Conservation (phyloP, 2,329 filamentous ascomycete species). For the Trichophyton benhamiae region DNA sequence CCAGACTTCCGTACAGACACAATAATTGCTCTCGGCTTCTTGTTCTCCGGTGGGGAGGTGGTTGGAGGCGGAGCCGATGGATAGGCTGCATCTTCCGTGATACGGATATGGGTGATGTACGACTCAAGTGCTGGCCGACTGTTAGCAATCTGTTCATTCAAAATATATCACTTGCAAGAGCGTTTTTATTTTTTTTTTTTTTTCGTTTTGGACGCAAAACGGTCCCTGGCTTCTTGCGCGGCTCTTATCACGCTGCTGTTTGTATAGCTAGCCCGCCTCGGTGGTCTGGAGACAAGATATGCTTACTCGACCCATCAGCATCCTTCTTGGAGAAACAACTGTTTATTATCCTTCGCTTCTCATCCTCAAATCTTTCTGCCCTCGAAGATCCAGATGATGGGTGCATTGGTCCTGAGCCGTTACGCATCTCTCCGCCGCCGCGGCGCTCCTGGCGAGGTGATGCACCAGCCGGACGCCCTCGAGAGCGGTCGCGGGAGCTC, state of each 20-base stretch:
- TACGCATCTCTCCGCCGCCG: constrained; percentile 24
- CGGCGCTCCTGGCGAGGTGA: constrained; percentile 23
- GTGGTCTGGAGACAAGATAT: constrained; percentile 16
- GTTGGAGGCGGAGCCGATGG: constrained; percentile 77
- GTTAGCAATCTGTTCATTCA: neutral
- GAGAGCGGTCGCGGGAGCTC: constrained; percentile 20
- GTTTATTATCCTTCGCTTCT: constrained; percentile 86
- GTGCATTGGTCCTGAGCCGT: constrained; percentile 17
- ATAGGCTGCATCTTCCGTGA: constrained; percentile 73
- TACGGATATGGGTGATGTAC: constrained; percentile 93
- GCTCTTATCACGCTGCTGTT: neutral
- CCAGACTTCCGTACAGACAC: constrained; percentile 87
- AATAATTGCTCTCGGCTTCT: constrained; percentile 85
- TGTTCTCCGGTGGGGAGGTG: constrained; percentile 56
- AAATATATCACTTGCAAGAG: neutral
- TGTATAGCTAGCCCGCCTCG: neutral
- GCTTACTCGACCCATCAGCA: constrained; percentile 67
- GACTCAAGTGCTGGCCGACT: constrained; percentile 51
- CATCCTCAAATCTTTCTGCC: constrained; percentile 89
- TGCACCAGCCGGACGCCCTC: constrained; percentile 19
- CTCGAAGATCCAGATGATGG: constrained; percentile 25
- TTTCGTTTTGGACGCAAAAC: neutral
- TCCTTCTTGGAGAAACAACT: constrained; percentile 91
- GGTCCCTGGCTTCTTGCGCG: neutral
- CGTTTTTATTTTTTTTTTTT: neutral